A percentile compares a stretch with the other conserved stretches of the same genome.
Evolutionary conservation across 2,329 filamentous ascomycete genomes (phyloP).

Genomic region (Penicillium aurantiogriseum): DNA sequence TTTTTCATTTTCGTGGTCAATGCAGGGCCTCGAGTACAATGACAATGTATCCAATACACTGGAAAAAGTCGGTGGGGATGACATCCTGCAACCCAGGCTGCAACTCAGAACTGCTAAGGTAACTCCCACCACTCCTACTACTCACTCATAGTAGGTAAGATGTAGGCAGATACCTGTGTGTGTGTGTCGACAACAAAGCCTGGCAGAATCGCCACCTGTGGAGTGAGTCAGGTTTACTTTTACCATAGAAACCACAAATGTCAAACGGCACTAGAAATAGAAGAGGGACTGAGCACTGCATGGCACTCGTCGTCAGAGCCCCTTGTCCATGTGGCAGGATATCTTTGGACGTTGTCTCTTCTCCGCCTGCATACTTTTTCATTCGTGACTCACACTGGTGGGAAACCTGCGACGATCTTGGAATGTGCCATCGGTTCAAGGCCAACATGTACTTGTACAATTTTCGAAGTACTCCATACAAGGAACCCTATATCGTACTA

Average conservation of each 20-base stretch:
- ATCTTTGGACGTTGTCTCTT: conserved; percentile 16
- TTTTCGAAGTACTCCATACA: neutral
- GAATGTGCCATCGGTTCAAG: neutral
- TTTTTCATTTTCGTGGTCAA: neutral
- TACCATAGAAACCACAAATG: neutral
- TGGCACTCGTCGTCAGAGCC: conserved; percentile 3
- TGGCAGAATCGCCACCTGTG: conserved; percentile 12
- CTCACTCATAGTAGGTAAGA: neutral
- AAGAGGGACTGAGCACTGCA: conserved; percentile 12
- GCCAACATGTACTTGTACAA: conserved; percentile 2
- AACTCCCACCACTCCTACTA: neutral
- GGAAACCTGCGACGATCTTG: neutral
- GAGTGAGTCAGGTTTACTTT: conserved; percentile 1
- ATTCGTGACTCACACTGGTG: conserved; percentile 4
- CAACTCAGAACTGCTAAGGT: neutral
- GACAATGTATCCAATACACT: conserved; percentile 20
- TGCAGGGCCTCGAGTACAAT: conserved; percentile 12
- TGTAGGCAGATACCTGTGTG: neutral
- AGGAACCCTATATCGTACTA: neutral
- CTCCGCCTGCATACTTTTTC: conserved; percentile 4
- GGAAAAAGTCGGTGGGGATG: conserved; percentile 25
- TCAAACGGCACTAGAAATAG: conserved; percentile 10
- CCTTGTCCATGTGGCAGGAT: conserved; percentile 19
- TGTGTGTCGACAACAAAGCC: neutral
- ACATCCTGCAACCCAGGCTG: conserved; percentile 1